Conservation (phyloP, 805 yeast genomes). For the Ogataea glucozyma region DNA sequence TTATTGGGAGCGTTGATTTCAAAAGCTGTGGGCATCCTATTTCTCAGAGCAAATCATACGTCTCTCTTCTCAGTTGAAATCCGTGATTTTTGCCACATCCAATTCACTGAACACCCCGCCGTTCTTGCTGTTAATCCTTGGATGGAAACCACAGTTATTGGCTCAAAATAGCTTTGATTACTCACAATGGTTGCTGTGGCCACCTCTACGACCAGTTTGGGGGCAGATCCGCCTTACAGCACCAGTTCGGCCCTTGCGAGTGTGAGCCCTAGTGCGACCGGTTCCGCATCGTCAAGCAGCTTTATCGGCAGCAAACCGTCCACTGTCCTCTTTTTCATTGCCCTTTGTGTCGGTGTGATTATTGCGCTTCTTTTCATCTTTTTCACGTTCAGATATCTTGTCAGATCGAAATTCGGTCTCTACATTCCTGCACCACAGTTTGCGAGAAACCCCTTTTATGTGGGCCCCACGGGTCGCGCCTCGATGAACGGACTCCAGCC, state of each 20-base stretch:
- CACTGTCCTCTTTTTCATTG: constrained; percentile 62
- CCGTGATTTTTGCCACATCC: too few species aligned
- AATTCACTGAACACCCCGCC: too few species aligned
- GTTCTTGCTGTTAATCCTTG: too few species aligned
- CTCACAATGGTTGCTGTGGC: neutral
- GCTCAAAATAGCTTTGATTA: too few species aligned
- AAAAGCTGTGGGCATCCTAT: too few species aligned
- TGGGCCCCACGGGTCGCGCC: constrained; percentile 27
- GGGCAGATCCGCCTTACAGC: neutral
- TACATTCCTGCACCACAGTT: constrained; percentile 40
- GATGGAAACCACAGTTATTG: too few species aligned
- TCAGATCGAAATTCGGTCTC: constrained; percentile 57
- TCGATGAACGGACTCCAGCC: constrained; percentile 30
- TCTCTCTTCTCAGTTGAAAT: too few species aligned
- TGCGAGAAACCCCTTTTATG: constrained; percentile 27
- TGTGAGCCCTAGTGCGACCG: constrained; percentile 5
- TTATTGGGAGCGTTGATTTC: too few species aligned
- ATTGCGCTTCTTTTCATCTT: constrained; percentile 58
- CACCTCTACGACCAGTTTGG: neutral
- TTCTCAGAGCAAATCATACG: too few species aligned
- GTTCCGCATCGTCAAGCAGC: constrained; percentile 9
- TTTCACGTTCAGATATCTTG: constrained; percentile 61
- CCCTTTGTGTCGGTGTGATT: constrained; percentile 59
- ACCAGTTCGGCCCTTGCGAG: constrained; percentile 4
- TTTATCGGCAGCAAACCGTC: constrained; percentile 53